These are phyloP conservation scores for Tetrapisispora namnaoensis DNA, from an alignment of 805 yeast genomes.

Conservation along the genomic window DNA sequence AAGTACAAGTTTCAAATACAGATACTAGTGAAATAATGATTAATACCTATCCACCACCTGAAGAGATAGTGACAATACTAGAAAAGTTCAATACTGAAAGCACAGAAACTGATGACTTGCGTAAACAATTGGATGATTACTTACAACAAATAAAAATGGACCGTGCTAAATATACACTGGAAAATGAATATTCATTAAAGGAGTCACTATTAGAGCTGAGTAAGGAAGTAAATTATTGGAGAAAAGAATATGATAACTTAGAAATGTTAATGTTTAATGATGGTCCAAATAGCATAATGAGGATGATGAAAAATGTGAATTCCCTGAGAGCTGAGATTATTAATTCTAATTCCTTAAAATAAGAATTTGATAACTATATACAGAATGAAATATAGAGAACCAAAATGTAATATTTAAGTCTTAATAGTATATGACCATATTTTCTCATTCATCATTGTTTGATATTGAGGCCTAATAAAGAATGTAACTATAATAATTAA, in stretches of 20 bases:
- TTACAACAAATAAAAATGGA: conserved; percentile 23
- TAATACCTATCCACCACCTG: conserved; percentile 17
- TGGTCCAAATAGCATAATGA: conserved; percentile 21
- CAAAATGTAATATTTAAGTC: too few relatives aligned
- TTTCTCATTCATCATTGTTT: too few relatives aligned
- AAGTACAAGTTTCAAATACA: conserved; percentile 17
- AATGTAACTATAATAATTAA: too few relatives aligned
- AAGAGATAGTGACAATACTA: conserved; percentile 12
- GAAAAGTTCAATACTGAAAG: conserved; percentile 12
- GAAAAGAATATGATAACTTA: conserved; percentile 22
- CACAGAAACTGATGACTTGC: conserved; percentile 8
- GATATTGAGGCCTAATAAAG: too few relatives aligned
- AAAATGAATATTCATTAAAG: conserved; percentile 22
- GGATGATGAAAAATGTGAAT: conserved; percentile 21
- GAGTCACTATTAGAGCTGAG: conserved; percentile 12
- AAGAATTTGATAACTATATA: background rate
- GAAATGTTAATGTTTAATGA: conserved; percentile 27
- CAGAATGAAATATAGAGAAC: background rate
- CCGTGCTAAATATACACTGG: conserved; percentile 25
- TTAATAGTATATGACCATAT: too few relatives aligned
- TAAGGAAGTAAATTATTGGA: conserved; percentile 25
- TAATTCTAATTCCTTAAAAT: background rate
- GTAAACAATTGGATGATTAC: conserved; percentile 14
- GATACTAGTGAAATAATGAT: conserved; percentile 12
- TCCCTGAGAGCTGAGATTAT: conserved; percentile 10